Percentiles rank a stretch among this genome's conserved stretches.
Conservation (phyloP, 108 stramenopile genomes). For the Nitzschia inconspicua region DNA sequence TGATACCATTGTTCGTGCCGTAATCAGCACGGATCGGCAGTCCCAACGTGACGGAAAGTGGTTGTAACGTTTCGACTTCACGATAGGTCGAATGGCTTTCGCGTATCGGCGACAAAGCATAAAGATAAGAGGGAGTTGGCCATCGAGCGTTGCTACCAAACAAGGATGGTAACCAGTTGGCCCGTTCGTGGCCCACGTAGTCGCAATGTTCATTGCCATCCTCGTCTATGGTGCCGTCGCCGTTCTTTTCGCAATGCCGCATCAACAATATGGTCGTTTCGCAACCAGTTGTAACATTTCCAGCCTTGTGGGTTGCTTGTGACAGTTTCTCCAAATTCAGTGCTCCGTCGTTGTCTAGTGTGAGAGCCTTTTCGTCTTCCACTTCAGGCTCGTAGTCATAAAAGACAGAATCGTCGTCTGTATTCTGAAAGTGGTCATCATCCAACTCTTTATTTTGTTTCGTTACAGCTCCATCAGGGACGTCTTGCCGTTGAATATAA, state of each 20-base stretch:
- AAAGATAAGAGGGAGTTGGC: constrained; percentile 40
- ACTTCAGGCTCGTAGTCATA: too few relatives aligned
- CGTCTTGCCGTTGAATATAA: too few relatives aligned
- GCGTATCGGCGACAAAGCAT: constrained; percentile 27
- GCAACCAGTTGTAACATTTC: constrained; percentile 31
- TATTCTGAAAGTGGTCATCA: too few relatives aligned
- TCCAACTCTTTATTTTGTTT: too few relatives aligned
- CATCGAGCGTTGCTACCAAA: constrained; percentile 31
- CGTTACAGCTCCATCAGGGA: too few relatives aligned
- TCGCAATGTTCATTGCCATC: constrained; percentile 41
- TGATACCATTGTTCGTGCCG: constrained; percentile 3
- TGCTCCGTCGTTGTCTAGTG: too few relatives aligned
- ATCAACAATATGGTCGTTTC: constrained; percentile 45
- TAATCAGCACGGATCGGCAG: constrained; percentile 12
- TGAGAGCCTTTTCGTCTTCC: too few relatives aligned
- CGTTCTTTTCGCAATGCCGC: constrained; percentile 56
- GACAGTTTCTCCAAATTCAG: too few relatives aligned
- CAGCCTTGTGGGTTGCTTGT: too few relatives aligned
- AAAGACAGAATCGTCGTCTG: too few relatives aligned
- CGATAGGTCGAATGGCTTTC: constrained; percentile 37
- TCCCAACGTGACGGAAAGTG: constrained; percentile 25
- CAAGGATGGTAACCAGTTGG: constrained; percentile 27
- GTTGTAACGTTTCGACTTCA: constrained; percentile 40
- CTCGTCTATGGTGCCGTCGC: constrained; percentile 16
- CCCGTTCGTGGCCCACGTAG: constrained; percentile 41